Evolutionary conservation across 805 yeast species (phyloP), one percentile per base, ranked within the genome.

Genomic region (Pichia paraexigua): DNA sequence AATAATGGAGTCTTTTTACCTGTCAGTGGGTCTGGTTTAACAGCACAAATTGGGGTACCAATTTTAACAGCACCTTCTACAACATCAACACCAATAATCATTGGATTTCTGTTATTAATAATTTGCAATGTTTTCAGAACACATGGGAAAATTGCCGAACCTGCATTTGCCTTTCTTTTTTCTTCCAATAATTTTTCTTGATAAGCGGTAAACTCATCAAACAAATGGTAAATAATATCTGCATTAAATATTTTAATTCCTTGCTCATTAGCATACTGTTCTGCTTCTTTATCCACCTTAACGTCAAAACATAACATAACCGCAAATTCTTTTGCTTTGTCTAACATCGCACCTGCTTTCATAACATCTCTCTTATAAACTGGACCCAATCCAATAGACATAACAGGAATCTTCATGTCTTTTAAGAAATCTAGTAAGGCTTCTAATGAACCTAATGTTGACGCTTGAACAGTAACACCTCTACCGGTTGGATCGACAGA

Each of bases 281-380:
- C 97, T 48, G 99, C 99, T 70, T 94, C 99, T 70, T 87, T 92
- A 70, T 94, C 99, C 52, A 94, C 76, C 71, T 86, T 89, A 51
- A 94, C 99, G 77, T 94, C 99, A 71, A 94, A 94, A 79, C 98
- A 92, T 58, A 94, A 76, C 99, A 94, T 92, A n/a, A 92, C 86
- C 2, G 99, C 99, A 60, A 69, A 84, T 68, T 92, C 97, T 51
- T 91, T 92, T 24, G 96, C 97, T 70, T 85, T 90, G 57, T 94
- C 99, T 67, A 94, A 77, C 99, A 94, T 94, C 1, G 99, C 83
- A 25, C 91, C 79, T 12, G 97, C 97, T 67, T 90, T 88, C 95
- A 94, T 94, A 46, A 94, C 96, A 75, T 94, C 99, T 74, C 97
- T 85, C 74, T 92, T 94, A 76, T 73, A 94, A 41, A 94, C 99